Percentiles rank a stretch among this genome's conserved stretches.
These are phyloP conservation scores for Lunularia cruciata DNA, from an alignment of 225 moss, liverwort and hornwort genomes.

Conservation along the genomic window DNA sequence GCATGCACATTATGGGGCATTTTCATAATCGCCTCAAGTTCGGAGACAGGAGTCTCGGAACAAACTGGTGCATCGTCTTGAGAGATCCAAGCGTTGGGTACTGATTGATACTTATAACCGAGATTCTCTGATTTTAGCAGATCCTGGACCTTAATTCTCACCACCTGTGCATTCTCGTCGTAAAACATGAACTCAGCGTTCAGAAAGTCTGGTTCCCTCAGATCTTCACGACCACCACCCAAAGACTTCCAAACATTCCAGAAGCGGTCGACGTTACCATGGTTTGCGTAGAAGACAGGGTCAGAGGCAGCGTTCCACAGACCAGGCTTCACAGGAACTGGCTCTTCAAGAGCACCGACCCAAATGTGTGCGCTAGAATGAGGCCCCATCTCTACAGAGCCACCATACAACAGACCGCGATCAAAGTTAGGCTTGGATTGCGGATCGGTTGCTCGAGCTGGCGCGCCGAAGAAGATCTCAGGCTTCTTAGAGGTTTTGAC, in stretches of 20 bases:
- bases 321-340: constrained; percentile 21
- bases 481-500: neutral
- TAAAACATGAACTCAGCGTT: constrained; percentile 52
- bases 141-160: constrained; percentile 8
- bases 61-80: neutral
- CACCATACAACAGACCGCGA: neutral
- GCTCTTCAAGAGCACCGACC: constrained; percentile 51
- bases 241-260: constrained; percentile 9
- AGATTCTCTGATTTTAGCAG: constrained; percentile 3
- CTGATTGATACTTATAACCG: constrained; percentile 8
- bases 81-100: neutral
- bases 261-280: constrained; percentile 46
- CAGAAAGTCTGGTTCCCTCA: constrained; percentile 43
- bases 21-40: neutral
- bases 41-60: neutral
- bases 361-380: neutral
- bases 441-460: neutral
- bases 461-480: neutral
- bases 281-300: constrained; percentile 31
- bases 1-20: neutral
- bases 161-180: constrained; percentile 41
- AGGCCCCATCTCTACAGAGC: neutral
- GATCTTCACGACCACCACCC: neutral
- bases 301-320: constrained; percentile 4
- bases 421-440: neutral